Evolutionary conservation across 192 early-diverging fungal genomes (phyloP), one percentile per base, ranked within the genome.

Genomic region (Pilobolus umbonatus): DNA sequence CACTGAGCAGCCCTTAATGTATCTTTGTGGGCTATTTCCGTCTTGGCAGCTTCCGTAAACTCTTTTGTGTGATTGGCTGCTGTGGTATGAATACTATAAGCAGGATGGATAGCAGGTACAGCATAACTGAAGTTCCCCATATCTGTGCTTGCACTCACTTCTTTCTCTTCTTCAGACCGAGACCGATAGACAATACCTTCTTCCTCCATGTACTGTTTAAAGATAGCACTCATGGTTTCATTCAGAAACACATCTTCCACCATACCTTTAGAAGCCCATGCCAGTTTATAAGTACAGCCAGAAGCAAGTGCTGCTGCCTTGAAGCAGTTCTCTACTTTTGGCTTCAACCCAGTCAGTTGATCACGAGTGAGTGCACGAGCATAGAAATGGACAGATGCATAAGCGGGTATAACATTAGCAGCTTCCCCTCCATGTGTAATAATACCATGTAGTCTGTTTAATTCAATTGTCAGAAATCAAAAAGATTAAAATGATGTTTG

Each of bases 91-190:
- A 81, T 77, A 15, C 42, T 24, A 26, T 61, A 44, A 65, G 56
- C 9, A 38, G 72, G 77, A 55, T 88, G 86, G 55, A 84, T 69
- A 0, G 82, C 77, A 25, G 88, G 85, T 12, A 84, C 68, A 17
- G 60, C 72, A 35, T 83, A 68, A 15, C 84, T 84, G 38, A 91
- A 72, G 46, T 91, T 90, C 15, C 88, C 89, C 73, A 88, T 83
- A 51, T 89, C 89, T 0, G 89, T 87, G 11, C 76, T 80, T 7
- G 80, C 88, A 11, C 60, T 61, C 30, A 57, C 60, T n/a, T 21
- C 24, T 5, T 55, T 55, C 1, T 53, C 34, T 36, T 67, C 67
- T 3, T 69, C 62, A 26, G 70, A 62, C 8, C 68, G 65, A 12
- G 59, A 15, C 2, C 52, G 38, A 51, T 55, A 75, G 4, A 67